phyloP scores from a whole-genome alignment of 257 asterid species.

The Cordia subcordata region DNA sequence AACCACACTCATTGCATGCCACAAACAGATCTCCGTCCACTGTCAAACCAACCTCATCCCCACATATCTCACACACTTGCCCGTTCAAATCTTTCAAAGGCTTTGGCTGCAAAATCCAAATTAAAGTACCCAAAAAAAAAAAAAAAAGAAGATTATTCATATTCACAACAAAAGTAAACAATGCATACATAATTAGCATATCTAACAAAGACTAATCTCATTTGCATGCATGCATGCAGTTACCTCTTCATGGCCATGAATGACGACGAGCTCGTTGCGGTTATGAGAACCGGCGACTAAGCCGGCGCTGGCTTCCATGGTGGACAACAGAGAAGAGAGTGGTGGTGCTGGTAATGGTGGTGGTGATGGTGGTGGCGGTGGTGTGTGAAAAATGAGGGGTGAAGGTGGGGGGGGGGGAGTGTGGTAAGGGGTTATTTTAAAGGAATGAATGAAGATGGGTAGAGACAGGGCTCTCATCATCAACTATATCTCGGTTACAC shows the following conservation, averaged over 20 bases:
- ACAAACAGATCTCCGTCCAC: constrained; percentile 91
- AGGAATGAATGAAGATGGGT: constrained; percentile 24
- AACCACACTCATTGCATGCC: constrained; percentile 94
- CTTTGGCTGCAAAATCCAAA: constrained; percentile 58
- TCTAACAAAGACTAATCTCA: too few relatives aligned
- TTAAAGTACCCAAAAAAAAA: too few relatives aligned
- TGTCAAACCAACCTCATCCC: constrained; percentile 82
- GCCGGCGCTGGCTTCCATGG: constrained; percentile 95
- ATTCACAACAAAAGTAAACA: too few relatives aligned
- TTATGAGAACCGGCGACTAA: constrained; percentile 97
- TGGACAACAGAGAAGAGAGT: constrained; percentile 10
- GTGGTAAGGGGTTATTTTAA: constrained; percentile 40
- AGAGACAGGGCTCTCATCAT: too few relatives aligned
- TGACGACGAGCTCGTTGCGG: constrained; percentile 94
- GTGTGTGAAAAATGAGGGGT: not conserved
- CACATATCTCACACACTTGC: constrained; percentile 94
- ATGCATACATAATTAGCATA: not conserved
- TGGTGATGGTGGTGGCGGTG: constrained; percentile 5
- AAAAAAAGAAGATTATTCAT: too few relatives aligned
- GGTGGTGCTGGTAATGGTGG: constrained; percentile 6
- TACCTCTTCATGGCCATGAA: constrained; percentile 98
- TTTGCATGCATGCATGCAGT: not conserved
- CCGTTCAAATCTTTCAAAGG: constrained; percentile 84
- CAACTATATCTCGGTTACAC: constrained; percentile 37
- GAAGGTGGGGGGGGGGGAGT: constrained; percentile 16